phyloP scores from a whole-genome alignment of 164 flowering plant genomes.

The Aristolochia contorta region DNA sequence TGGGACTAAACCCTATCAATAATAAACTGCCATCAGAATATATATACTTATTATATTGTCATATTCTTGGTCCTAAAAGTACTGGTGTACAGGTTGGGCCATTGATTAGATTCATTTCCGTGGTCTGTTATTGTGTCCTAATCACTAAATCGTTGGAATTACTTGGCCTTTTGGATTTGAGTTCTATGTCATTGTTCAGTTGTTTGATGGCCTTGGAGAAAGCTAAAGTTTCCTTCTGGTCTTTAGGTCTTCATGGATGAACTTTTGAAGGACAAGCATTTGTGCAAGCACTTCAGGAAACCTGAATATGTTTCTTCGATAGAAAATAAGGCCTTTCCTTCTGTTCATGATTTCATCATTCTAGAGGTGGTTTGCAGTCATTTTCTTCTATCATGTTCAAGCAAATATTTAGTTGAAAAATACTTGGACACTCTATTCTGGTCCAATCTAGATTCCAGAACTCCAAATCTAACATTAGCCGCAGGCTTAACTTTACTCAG shows the following conservation, averaged over 20 bases:
- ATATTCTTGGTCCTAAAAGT: background rate
- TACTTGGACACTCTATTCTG: conserved; percentile 26
- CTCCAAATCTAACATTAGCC: conserved; percentile 8
- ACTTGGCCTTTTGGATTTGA: background rate
- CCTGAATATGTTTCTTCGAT: conserved; percentile 28
- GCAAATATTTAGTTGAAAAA: conserved; percentile 24
- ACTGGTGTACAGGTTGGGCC: background rate
- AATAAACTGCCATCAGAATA: too few relatives aligned
- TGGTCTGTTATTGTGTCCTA: background rate
- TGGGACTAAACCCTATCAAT: too few relatives aligned
- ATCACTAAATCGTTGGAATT: background rate
- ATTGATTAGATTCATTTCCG: background rate
- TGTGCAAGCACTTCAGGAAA: conserved; percentile 27
- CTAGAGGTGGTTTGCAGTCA: conserved; percentile 57
- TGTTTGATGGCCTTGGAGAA: too few relatives aligned
- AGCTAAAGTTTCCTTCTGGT: background rate
- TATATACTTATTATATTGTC: too few relatives aligned
- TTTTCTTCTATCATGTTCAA: conserved; percentile 41
- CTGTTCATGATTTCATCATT: conserved; percentile 27
- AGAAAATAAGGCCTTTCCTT: conserved; percentile 14
- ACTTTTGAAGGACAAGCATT: conserved; percentile 33
- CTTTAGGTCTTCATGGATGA: conserved; percentile 68
- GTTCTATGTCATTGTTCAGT: background rate
- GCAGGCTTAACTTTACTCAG: conserved; percentile 47
- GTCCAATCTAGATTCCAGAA: conserved; percentile 30